Conservation (phyloP, 306 rosid species). For the Sicyos baderoa region DNA sequence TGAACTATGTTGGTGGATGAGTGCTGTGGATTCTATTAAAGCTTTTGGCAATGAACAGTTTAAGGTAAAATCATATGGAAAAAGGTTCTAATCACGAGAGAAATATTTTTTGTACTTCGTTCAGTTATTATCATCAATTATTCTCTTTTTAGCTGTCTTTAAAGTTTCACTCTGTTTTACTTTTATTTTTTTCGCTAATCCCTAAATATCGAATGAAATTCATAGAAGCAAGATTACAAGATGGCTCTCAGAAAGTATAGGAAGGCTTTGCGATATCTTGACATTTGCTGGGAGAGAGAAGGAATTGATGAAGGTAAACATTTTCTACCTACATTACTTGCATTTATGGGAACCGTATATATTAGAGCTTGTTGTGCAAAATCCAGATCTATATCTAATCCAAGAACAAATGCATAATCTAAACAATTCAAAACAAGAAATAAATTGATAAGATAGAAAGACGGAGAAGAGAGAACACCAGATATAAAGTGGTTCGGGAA, state of each 20-base stretch:
- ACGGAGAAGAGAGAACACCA: too few relatives aligned
- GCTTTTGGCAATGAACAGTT: constrained; percentile 59
- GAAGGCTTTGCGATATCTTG: constrained; percentile 71
- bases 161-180: too few relatives aligned
- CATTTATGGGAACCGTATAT: too few relatives aligned
- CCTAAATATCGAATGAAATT: neutral
- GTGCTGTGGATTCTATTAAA: constrained; percentile 61
- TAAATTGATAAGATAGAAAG: too few relatives aligned
- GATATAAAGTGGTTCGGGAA: too few relatives aligned
- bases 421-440: too few relatives aligned
- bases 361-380: neutral
- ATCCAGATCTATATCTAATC: too few relatives aligned
- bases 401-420: too few relatives aligned
- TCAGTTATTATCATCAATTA: too few relatives aligned
- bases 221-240: constrained; percentile 43
- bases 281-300: constrained; percentile 92
- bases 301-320: constrained; percentile 67
- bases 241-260: constrained; percentile 76
- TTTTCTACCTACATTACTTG: neutral
- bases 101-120: too few relatives aligned
- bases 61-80: constrained; percentile 39
- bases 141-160: neutral
- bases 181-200: too few relatives aligned
- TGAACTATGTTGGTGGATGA: constrained; percentile 79
- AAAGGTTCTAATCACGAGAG: too few relatives aligned